phyloP scores from a whole-genome alignment of 2,329 filamentous ascomycete genomes.

The Cordyceps farinosa region DNA sequence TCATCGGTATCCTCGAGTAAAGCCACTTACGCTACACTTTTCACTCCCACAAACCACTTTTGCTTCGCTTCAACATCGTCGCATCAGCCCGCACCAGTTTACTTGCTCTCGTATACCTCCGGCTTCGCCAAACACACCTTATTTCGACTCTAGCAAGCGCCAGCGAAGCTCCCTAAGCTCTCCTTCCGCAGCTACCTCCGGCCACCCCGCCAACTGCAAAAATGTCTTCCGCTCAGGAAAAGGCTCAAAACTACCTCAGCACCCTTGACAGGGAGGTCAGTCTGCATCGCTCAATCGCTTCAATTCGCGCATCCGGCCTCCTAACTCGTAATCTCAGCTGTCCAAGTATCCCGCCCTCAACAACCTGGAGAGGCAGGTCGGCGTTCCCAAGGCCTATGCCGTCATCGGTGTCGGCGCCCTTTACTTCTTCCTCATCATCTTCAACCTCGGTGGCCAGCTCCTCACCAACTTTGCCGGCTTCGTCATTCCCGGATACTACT shows the following conservation, averaged over 20 bases:
- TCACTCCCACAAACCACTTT: conserved; percentile 18
- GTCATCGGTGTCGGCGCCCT: conserved; percentile 71
- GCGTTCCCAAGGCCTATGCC: conserved; percentile 80
- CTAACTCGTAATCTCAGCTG: conserved; percentile 49
- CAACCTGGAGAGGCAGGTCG: conserved; percentile 82
- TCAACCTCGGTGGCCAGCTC: conserved; percentile 87
- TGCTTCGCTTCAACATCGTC: conserved; percentile 15
- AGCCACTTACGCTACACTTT: conserved; percentile 31
- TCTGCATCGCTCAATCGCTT: conserved; percentile 20
- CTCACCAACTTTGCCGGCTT: conserved; percentile 85
- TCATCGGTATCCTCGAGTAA: conserved; percentile 27
- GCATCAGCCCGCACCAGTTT: background rate
- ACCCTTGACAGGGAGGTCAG: conserved; percentile 81
- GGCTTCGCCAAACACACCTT: background rate
- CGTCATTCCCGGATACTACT: conserved; percentile 80
- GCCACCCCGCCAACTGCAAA: conserved; percentile 30
- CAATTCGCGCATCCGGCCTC: background rate
- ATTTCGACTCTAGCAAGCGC: background rate
- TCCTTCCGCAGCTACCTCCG: conserved; percentile 11
- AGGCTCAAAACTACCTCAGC: conserved; percentile 70
- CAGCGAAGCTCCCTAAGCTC: background rate
- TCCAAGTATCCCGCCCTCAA: conserved; percentile 80
- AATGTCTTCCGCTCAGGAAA: conserved; percentile 73
- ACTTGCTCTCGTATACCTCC: background rate
- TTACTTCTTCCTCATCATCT: conserved; percentile 89